Evolutionary conservation across 345 rosid genomes (phyloP).

Genomic region (Brassica cretica): DNA sequence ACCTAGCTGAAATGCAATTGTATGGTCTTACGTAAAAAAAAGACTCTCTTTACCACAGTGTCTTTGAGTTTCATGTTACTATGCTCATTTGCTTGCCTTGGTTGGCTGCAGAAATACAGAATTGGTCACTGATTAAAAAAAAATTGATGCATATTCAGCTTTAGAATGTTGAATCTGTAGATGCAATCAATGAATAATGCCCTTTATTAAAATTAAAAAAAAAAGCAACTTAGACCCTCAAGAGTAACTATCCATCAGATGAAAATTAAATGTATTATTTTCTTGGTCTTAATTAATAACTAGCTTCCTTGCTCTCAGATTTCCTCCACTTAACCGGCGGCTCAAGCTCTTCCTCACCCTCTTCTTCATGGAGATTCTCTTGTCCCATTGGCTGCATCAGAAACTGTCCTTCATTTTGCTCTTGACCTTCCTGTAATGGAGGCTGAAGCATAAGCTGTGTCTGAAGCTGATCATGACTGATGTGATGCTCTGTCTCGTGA

Average conservation of each 20-base stretch:
- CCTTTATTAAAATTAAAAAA: background rate
- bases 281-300: background rate
- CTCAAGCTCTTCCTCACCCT: conserved; percentile 31
- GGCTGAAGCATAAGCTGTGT: conserved; percentile 62
- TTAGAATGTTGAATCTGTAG: conserved; percentile 1
- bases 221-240: background rate
- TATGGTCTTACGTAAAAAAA: background rate
- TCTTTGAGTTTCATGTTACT: background rate
- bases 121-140: background rate
- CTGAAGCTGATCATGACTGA: conserved; percentile 46
- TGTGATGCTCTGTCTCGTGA: conserved; percentile 46
- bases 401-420: conserved; percentile 38
- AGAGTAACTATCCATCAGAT: conserved; percentile 7
- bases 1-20: background rate
- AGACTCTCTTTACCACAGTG: background rate
- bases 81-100: background rate
- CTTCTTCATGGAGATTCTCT: conserved; percentile 30
- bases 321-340: conserved; percentile 36
- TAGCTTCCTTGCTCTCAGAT: conserved; percentile 33
- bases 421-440: conserved; percentile 44
- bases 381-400: conserved; percentile 39
- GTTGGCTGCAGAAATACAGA: background rate
- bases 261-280: background rate
- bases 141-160: background rate
- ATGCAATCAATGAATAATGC: background rate